Conservation (phyloP, 805 yeast species). For the Tetrapisispora taiwanensis region DNA sequence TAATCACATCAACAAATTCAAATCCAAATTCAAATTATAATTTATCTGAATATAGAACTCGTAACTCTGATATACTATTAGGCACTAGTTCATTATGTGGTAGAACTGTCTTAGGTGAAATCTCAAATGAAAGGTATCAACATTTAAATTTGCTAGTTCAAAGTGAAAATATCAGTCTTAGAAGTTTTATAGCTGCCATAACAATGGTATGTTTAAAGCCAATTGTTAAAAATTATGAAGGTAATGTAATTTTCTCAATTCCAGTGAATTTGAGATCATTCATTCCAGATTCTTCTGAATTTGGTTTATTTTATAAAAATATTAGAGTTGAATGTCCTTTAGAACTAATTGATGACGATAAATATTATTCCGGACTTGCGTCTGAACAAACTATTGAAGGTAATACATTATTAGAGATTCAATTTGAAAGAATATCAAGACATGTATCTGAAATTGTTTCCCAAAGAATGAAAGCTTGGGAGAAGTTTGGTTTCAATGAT, state of each 20-base stretch:
- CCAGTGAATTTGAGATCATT: constrained; percentile 17
- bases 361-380: constrained; percentile 8
- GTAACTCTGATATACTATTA: constrained; percentile 8
- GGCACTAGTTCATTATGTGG: constrained; percentile 18
- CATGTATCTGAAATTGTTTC: constrained; percentile 12
- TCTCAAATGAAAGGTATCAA: neutral
- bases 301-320: constrained; percentile 21
- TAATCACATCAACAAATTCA: constrained; percentile 8
- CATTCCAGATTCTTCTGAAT: constrained; percentile 7
- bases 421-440: constrained; percentile 17
- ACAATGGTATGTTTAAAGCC: constrained; percentile 23
- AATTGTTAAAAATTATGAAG: constrained; percentile 11
- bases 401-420: constrained; percentile 12
- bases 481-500: constrained; percentile 18
- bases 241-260: constrained; percentile 16
- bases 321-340: constrained; percentile 21
- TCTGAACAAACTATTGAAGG: constrained; percentile 1
- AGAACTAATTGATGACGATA: constrained; percentile 15
- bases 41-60: constrained; percentile 5
- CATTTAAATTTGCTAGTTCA: neutral
- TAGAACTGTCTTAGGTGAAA: constrained; percentile 11
- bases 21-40: neutral
- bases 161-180: constrained; percentile 16
- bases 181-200: constrained; percentile 21
- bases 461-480: constrained; percentile 15